Conservation (phyloP, 2,329 filamentous ascomycete genomes). For the Talaromyces marneffei region DNA sequence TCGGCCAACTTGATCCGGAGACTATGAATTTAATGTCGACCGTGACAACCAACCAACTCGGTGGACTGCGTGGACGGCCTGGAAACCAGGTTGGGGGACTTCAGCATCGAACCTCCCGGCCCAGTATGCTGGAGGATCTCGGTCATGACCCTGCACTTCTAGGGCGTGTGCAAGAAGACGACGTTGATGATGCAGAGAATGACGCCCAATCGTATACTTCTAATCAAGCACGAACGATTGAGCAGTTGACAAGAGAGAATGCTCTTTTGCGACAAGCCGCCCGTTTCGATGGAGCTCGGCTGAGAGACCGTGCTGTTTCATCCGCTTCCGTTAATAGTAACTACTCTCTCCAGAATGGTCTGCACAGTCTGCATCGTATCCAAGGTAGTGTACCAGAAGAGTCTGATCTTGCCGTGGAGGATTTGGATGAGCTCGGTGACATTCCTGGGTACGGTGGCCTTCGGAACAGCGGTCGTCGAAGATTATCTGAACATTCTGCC, state of each 20-base stretch:
- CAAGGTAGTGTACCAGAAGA: conserved; percentile 40
- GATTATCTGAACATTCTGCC: conserved; percentile 41
- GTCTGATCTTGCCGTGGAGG: conserved; percentile 40
- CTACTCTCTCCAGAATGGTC: conserved; percentile 27
- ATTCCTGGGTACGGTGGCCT: conserved; percentile 35
- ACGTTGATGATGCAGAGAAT: conserved; percentile 38
- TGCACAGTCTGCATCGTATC: conserved; percentile 35
- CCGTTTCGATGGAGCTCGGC: conserved; percentile 31
- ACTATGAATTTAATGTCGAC: conserved; percentile 29
- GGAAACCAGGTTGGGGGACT: conserved; percentile 58
- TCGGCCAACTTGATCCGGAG: conserved; percentile 78
- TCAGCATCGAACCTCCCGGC: conserved; percentile 70
- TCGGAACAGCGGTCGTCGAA: conserved; percentile 33
- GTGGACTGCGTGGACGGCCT: conserved; percentile 31
- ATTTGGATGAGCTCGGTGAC: conserved; percentile 39
- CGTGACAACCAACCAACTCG: conserved; percentile 26
- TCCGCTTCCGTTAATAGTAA: conserved; percentile 32
- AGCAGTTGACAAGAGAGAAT: conserved; percentile 44
- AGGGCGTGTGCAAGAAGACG: conserved; percentile 45
- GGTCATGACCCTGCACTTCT: conserved; percentile 43
- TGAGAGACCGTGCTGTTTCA: conserved; percentile 39
- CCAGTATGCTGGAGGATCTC: conserved; percentile 42
- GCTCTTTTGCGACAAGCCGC: conserved; percentile 43
- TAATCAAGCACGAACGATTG: conserved; percentile 41
- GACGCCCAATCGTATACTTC: conserved; percentile 32